Evolutionary conservation across 371 early-diverging fungal species (phyloP), one percentile per base, ranked within the genome.

Genomic region (Circinella umbellata): DNA sequence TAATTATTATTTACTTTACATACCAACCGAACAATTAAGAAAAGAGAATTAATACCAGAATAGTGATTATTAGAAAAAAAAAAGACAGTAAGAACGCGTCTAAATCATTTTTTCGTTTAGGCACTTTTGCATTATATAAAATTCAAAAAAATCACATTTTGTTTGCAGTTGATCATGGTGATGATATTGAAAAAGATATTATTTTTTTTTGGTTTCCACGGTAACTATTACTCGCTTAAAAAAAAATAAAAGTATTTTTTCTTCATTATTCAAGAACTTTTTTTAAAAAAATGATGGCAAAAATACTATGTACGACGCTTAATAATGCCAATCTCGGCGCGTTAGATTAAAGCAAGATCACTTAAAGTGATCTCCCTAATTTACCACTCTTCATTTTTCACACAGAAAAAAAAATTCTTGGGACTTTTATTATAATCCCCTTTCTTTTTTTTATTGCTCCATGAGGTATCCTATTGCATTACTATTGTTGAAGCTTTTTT

Each of bases 301-400:
- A 18, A 57, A 42, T 42, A 42, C 9, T 34, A 57, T 11, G 15
- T 34, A 57, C 6, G 20, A 34, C 57, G 57, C 57, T 57, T 57
- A 57, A 57, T 57, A 57, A 57, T 57, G 57, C 57, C 57, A 57
- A 57, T 57, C 57, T 57, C 57, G 57, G 57, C 57, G 57, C 57
- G 20, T 57, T 57, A 57, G 57, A 57, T 57, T 57, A 57, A 57
- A 57, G 18, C 51, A 51, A 57, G 57, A 57, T 57, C 57, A 57
- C 27, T 34, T 57, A 6, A 27, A 57, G 57, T 42, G 57, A 57
- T 57, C 57, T 57, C 57, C 57, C 57, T 57, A 57, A 57, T 17
- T 57, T 27, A 54, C n/a, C 54, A 54, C n/a, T 57, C 35, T 37
- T 27, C 51, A 14, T 5, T 14, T 13, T n/a, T 17, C 8, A 51